These are phyloP conservation scores for Podaxis mareebaensis DNA, from an alignment of 768 basidiomycete species.

Conservation along the genomic window DNA sequence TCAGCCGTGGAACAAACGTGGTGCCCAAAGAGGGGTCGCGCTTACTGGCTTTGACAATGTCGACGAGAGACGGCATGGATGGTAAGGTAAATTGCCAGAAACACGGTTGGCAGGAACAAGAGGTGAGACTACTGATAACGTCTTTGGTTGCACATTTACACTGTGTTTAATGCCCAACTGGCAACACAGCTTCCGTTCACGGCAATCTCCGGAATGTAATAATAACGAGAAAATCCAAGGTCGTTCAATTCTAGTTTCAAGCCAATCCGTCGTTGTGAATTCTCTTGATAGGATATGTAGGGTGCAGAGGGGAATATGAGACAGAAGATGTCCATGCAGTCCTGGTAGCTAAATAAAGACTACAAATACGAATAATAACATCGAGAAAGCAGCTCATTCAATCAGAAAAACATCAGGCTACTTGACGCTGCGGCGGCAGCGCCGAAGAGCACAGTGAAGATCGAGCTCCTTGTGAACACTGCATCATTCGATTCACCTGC, in stretches of 20 bases:
- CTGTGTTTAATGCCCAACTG: neutral
- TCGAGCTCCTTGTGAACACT: neutral
- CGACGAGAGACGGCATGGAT: slow-evolving; percentile 43
- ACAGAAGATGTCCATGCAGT: neutral
- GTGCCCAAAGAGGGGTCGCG: neutral
- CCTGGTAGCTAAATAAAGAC: neutral
- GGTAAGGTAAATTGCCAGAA: neutral
- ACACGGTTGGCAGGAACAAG: neutral
- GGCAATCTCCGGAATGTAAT: slow-evolving; percentile 14
- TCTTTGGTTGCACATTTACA: neutral
- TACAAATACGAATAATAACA: neutral
- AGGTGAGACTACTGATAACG: neutral
- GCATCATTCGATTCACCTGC: slow-evolving; percentile 22
- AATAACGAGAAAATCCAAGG: neutral
- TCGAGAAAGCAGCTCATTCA: neutral
- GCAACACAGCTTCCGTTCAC: slow-evolving; percentile 5
- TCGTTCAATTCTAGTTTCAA: neutral
- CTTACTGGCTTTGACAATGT: slow-evolving; percentile 45
- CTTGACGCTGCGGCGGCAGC: slow-evolving; percentile 4
- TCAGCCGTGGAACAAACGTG: neutral
- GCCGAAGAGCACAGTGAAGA: slow-evolving; percentile 6
- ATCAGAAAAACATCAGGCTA: slow-evolving; percentile 7
- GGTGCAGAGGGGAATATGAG: neutral
- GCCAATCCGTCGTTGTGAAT: neutral
- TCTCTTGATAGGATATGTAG: neutral